Conservation (phyloP, 495 filamentous ascomycete genomes). For the Eremomyces bilateralis region DNA sequence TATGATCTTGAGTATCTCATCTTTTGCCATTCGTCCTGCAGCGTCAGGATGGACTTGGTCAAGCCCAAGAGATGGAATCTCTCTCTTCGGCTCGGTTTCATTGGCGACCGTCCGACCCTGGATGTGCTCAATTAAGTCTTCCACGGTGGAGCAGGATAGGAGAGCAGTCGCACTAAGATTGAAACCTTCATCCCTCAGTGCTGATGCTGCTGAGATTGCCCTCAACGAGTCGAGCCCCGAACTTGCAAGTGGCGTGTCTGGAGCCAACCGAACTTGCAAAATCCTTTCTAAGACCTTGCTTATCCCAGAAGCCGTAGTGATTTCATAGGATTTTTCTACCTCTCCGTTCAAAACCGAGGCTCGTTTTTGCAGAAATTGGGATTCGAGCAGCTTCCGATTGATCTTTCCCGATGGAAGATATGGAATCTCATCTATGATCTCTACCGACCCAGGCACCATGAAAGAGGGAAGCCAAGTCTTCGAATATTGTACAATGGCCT, state of each 20-base stretch:
- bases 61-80: not conserved
- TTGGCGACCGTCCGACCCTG: not conserved
- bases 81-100: too few relatives aligned
- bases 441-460: conserved; percentile 55
- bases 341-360: conserved; percentile 14
- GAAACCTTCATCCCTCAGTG: conserved; percentile 30
- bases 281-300: conserved; percentile 23
- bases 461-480: conserved; percentile 48
- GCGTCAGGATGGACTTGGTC: not conserved
- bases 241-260: conserved; percentile 24
- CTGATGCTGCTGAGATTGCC: conserved; percentile 43
- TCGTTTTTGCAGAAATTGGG: conserved; percentile 22
- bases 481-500: conserved; percentile 33
- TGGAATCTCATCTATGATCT: conserved; percentile 38
- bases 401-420: conserved; percentile 59
- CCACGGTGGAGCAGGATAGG: conserved; percentile 28
- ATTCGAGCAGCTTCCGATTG: conserved; percentile 40
- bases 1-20: not conserved
- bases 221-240: conserved; percentile 50
- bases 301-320: too few relatives aligned
- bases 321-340: too few relatives aligned
- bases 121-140: conserved; percentile 9
- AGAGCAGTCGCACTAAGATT: conserved; percentile 31
- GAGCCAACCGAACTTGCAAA: conserved; percentile 22
- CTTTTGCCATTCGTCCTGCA: not conserved